Base-by-base conservation (phyloP, 1,284 basidiomycete genomes). In the Ustilago trichophora region DNA sequence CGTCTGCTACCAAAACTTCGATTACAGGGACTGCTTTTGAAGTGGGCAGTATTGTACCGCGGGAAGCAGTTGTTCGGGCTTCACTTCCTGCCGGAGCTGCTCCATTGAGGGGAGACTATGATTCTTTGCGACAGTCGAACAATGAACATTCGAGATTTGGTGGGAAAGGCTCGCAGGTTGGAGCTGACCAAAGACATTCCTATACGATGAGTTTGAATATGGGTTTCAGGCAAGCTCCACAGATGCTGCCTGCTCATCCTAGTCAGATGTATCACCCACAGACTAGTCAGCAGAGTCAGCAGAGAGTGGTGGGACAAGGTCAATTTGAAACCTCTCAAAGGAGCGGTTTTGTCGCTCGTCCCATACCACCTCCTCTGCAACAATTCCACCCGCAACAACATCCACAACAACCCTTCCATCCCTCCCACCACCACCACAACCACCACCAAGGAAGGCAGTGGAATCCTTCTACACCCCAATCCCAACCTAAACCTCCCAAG, bases 31-130 rank as follows among this genome's bases (percentile, higher is more conserved):
- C 63, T 2, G 35, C 48, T 4, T 66, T 66, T 22, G 47, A 66
- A 25, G 64, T 67, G n/a, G 64, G 64, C 2, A 47, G 37, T 35
- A 62, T 67, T 21, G 53, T 67, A 0, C 41, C 57, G 1, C 37
- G 57, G 7, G 15, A 36, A 12, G 57, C 57, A n/a, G 48, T 59
- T 5, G 51, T 42, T n/a, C 24, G 46, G 7, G 45, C 47, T 7
- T 22, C n/a, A 8, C n/a, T 49, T 34, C 46, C 42, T 3, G 15
- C 27, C 0, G 24, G 10, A 12, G n/a, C 10, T 12, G 29, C 40
- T 12, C 32, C 27, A 13, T 25, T 50, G 29, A 48, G 25, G 4
- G 43, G 47, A 0, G 54, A 54, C 19, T 55, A 62, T 19, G 47
- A 47, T 13, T 31, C 42, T 1, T 11, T 46, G 3, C 47, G 48